Percentiles rank a stretch among this genome's conserved stretches.
phyloP scores from a whole-genome alignment of 2,329 filamentous ascomycete genomes.

The Aspergillus quadricinctus region DNA sequence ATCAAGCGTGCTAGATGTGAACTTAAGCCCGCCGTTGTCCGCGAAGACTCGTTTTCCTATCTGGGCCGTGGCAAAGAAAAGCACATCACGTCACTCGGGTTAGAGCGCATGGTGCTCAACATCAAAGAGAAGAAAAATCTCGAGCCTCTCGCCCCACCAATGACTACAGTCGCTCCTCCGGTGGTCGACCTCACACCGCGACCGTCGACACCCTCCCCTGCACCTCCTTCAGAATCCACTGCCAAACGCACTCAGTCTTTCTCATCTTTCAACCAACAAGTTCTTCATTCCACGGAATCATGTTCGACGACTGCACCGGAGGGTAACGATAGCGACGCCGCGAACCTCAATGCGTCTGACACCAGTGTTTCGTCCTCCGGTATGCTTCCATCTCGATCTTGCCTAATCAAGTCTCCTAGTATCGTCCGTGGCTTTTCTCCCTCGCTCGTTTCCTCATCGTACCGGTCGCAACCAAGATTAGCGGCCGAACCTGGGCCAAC shows the following conservation, averaged over 20 bases:
- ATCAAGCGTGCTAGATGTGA: conserved; percentile 62
- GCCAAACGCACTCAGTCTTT: conserved; percentile 30
- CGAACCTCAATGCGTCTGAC: conserved; percentile 49
- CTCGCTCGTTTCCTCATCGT: conserved; percentile 65
- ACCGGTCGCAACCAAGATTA: conserved; percentile 58
- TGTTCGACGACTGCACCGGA: conserved; percentile 54
- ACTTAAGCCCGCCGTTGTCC: conserved; percentile 51
- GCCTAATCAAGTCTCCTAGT: conserved; percentile 58
- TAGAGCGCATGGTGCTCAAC: conserved; percentile 89
- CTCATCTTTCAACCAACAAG: conserved; percentile 20
- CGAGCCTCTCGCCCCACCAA: conserved; percentile 49
- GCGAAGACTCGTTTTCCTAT: conserved; percentile 53
- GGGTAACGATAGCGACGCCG: conserved; percentile 43
- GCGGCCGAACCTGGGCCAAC: conserved; percentile 46
- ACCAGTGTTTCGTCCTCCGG: conserved; percentile 57
- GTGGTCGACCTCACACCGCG: conserved; percentile 42
- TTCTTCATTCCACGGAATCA: conserved; percentile 51
- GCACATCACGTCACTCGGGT: conserved; percentile 86
- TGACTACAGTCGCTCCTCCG: conserved; percentile 37
- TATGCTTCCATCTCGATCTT: conserved; percentile 38
- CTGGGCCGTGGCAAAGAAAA: conserved; percentile 71
- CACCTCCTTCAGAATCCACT: conserved; percentile 28
- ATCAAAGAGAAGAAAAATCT: conserved; percentile 80
- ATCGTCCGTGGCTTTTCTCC: conserved; percentile 85
- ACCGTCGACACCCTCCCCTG: conserved; percentile 38